These are phyloP conservation scores for Pseudocercospora fijiensis DNA, from an alignment of 2,329 filamentous ascomycete species.

Conservation along the genomic window DNA sequence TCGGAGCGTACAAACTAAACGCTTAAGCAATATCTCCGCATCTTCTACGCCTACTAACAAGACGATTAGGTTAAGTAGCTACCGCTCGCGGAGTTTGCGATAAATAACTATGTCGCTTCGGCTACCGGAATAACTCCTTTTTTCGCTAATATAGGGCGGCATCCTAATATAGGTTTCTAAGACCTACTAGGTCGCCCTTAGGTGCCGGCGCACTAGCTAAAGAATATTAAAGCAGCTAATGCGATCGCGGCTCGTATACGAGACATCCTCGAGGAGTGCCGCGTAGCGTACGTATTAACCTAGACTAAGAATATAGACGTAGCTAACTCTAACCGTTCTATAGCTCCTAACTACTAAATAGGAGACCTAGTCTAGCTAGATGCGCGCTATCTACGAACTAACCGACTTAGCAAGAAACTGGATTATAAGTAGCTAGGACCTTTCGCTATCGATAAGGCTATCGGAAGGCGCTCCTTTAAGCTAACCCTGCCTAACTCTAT, in stretches of 20 bases:
- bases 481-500: neutral
- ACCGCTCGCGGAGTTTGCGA: neutral
- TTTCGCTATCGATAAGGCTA: neutral
- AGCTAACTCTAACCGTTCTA: neutral
- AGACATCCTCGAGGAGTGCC: neutral
- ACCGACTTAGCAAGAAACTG: neutral
- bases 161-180: neutral
- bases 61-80: conserved; percentile 3
- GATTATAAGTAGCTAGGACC: neutral
- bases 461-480: neutral
- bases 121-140: conserved; percentile 2
- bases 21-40: neutral
- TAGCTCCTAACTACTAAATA: neutral
- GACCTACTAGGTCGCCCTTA: neutral
- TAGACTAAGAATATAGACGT: neutral
- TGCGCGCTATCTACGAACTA: neutral
- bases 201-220: neutral
- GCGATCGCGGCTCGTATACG: neutral
- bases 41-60: conserved; percentile 7
- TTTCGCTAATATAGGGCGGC: neutral
- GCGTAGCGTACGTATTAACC: neutral
- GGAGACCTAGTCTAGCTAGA: neutral
- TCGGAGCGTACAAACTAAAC: neutral
- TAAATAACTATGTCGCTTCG: conserved; percentile 6
- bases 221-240: neutral